Percentiles rank a stretch among this genome's conserved stretches.
Conservation (phyloP, 73 alveolate genomes). For the Breviolum minutum region DNA sequence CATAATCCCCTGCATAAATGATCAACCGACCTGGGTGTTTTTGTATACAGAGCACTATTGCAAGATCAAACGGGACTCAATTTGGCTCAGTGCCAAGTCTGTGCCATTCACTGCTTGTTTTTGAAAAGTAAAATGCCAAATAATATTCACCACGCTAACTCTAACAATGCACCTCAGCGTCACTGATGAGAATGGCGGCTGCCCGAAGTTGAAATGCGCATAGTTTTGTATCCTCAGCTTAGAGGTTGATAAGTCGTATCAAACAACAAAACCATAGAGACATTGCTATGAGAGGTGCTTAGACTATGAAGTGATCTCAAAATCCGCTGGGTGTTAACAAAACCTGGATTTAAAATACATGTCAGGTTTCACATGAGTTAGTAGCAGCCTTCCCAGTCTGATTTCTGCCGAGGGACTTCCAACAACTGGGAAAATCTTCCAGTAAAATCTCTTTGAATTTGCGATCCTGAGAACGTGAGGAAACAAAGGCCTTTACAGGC, state of each 20-base stretch:
- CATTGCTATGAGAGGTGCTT: no score
- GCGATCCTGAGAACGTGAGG: neutral
- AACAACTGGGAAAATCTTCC: conserved; percentile 45
- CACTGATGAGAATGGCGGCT: conserved; percentile 81
- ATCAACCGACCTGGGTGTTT: no score
- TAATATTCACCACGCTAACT: neutral
- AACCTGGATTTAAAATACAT: neutral
- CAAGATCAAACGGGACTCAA: no score
- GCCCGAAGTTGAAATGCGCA: conserved; percentile 90
- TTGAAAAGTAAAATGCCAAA: neutral
- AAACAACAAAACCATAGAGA: no score
- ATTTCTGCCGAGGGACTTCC: conserved; percentile 20
- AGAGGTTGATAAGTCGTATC: no score
- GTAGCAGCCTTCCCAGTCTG: neutral
- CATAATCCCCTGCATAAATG: no score
- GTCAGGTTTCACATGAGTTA: neutral
- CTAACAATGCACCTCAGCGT: conserved; percentile 44
- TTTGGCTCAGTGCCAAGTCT: no score
- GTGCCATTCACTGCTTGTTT: neutral
- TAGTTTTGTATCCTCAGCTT: conserved; percentile 29
- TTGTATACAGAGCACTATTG: no score
- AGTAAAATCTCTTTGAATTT: conserved; percentile 9
- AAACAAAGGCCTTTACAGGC: neutral
- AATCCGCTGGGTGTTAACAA: no score
- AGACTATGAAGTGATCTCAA: no score